Conservation (phyloP, 148 eudicot species). For the Selenicereus undatus region DNA sequence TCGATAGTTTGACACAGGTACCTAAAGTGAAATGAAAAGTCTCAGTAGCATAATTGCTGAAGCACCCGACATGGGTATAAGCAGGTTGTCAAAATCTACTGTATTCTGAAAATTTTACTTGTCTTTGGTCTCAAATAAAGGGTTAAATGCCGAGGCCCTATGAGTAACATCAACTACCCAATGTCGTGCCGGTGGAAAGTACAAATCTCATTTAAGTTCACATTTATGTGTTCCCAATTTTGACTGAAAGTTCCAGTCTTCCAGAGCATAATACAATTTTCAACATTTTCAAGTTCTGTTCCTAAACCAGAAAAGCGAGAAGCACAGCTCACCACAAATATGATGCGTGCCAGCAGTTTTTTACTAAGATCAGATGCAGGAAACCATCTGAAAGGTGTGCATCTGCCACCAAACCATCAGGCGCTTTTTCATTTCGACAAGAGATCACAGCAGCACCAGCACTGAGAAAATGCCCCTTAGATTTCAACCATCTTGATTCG, state of each 20-base stretch:
- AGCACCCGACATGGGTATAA: too few species aligned
- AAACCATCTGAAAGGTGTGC: conserved; percentile 96
- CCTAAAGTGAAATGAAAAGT: too few species aligned
- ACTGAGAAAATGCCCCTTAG: conserved; percentile 74
- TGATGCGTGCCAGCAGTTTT: conserved; percentile 74
- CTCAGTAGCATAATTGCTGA: too few species aligned
- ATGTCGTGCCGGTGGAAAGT: background rate
- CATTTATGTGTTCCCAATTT: background rate
- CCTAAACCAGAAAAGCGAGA: background rate
- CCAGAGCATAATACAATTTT: background rate
- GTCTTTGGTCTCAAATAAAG: background rate
- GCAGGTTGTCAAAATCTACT: too few species aligned
- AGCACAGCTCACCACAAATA: conserved; percentile 65
- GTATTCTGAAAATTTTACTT: too few species aligned
- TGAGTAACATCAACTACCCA: too few species aligned
- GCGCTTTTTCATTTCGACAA: conserved; percentile 92
- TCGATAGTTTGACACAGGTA: too few species aligned
- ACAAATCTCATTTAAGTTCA: background rate
- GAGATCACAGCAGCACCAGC: conserved; percentile 94
- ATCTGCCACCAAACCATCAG: conserved; percentile 95
- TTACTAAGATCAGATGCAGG: conserved; percentile 74
- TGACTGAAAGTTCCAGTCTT: background rate
- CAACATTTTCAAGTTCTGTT: background rate
- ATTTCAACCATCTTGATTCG: conserved; percentile 54
- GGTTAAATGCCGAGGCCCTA: background rate